Evolutionary conservation across 768 basidiomycete genomes (phyloP).

Genomic region (Naganishia vaughanmartiniae): DNA sequence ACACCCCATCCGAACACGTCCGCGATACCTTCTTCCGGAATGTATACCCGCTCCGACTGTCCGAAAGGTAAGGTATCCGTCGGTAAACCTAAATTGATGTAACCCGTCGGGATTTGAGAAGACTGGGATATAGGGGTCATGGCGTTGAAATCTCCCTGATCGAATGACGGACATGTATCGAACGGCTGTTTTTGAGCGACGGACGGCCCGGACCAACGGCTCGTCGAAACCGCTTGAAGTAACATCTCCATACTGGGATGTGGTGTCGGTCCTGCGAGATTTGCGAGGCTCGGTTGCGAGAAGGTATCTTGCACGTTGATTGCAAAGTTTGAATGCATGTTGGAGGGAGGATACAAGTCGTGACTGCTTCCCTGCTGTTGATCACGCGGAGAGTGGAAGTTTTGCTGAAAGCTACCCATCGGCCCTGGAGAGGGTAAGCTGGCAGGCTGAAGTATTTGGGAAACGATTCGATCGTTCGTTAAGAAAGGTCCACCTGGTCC

Average conservation of each 20-base stretch:
- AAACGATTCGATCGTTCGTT: constrained; percentile 18
- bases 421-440: constrained; percentile 3
- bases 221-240: constrained; percentile 10
- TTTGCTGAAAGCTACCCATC: not conserved
- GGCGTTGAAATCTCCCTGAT: not conserved
- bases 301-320: not conserved
- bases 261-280: constrained; percentile 1
- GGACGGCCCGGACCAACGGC: not conserved
- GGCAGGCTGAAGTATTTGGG: constrained; percentile 12
- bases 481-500: not conserved
- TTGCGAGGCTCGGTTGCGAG: constrained; percentile 12
- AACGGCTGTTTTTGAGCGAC: not conserved
- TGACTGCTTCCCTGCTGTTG: not conserved
- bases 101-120: constrained; percentile 2
- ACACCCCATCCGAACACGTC: constrained; percentile 26
- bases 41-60: not conserved
- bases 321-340: not conserved
- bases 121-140: not conserved
- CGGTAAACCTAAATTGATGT: constrained; percentile 18
- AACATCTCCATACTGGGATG: constrained; percentile 18
- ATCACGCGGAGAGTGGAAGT: not conserved
- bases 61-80: not conserved
- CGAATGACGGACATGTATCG: not conserved
- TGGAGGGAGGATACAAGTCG: not conserved
- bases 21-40: constrained; percentile 6